Conservation (phyloP, 495 filamentous ascomycete genomes). For the Neurospora cerealis region DNA sequence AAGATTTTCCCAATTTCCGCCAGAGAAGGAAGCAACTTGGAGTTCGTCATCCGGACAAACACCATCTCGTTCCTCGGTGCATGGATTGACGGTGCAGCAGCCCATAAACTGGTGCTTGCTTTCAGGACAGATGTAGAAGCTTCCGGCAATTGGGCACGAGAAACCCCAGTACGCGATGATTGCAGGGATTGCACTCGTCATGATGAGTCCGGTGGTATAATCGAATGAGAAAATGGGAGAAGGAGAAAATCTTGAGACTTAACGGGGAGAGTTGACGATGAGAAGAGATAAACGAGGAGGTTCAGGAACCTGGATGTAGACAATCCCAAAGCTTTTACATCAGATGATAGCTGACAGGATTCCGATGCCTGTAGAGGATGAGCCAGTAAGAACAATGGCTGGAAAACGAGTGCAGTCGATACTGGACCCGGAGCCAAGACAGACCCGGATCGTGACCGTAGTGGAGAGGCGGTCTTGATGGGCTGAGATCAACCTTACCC, state of each 20-base stretch:
- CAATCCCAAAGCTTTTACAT: background rate
- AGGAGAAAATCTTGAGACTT: background rate
- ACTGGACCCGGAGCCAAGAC: background rate
- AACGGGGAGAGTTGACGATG: background rate
- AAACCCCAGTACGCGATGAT: slow-evolving; percentile 7
- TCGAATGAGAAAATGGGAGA: background rate
- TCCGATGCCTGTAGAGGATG: background rate
- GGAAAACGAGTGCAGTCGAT: background rate
- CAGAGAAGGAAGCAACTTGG: slow-evolving; percentile 13
- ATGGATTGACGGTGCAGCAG: slow-evolving; percentile 25
- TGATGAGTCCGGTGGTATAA: background rate
- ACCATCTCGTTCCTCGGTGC: slow-evolving; percentile 12
- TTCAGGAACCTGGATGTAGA: background rate
- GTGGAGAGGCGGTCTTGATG: background rate
- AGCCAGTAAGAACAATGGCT: background rate
- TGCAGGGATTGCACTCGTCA: background rate
- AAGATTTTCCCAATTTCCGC: slow-evolving; percentile 10
- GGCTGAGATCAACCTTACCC: background rate
- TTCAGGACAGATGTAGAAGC: slow-evolving; percentile 21
- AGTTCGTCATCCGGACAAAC: slow-evolving; percentile 15
- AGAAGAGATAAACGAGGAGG: background rate
- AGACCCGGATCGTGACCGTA: background rate
- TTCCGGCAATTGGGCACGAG: slow-evolving; percentile 19
- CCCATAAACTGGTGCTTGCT: slow-evolving; percentile 20
- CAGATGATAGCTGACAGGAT: background rate